These are phyloP conservation scores for Mycena galericulata DNA, from an alignment of 768 basidiomycete genomes.

Conservation along the genomic window DNA sequence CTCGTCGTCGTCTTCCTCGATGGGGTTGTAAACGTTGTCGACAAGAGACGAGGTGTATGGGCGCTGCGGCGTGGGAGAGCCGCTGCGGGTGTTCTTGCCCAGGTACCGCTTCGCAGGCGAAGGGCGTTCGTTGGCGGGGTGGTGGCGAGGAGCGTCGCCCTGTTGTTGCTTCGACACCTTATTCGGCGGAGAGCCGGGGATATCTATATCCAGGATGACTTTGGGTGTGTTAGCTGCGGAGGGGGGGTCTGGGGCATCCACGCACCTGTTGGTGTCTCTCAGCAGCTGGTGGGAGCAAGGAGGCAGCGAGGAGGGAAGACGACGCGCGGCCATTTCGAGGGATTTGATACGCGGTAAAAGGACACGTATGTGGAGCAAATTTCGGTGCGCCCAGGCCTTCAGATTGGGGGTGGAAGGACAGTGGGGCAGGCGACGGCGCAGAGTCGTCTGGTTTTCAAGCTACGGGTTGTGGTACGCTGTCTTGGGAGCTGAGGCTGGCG, in stretches of 20 bases:
- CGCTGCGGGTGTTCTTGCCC: background rate
- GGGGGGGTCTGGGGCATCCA: background rate
- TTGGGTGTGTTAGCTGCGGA: background rate
- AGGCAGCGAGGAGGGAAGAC: too few relatives aligned
- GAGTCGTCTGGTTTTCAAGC: too few relatives aligned
- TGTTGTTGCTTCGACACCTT: background rate
- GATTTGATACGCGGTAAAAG: too few relatives aligned
- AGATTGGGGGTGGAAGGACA: too few relatives aligned
- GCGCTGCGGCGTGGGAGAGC: background rate
- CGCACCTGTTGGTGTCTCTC: background rate
- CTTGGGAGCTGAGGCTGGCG: too few relatives aligned
- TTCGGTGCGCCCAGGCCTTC: too few relatives aligned
- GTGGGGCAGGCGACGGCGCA: too few relatives aligned
- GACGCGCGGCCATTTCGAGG: too few relatives aligned
- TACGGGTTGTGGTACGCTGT: too few relatives aligned
- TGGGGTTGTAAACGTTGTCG: background rate
- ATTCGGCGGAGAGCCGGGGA: background rate
- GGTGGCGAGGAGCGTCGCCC: background rate
- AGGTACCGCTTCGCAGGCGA: background rate
- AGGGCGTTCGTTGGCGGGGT: background rate
- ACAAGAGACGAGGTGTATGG: background rate
- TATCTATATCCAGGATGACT: background rate
- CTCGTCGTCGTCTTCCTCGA: background rate
- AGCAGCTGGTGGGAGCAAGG: too few relatives aligned
- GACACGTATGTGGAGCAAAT: too few relatives aligned